Evolutionary conservation across 148 eudicot species (phyloP).

Genomic region (Cornus controversa): DNA sequence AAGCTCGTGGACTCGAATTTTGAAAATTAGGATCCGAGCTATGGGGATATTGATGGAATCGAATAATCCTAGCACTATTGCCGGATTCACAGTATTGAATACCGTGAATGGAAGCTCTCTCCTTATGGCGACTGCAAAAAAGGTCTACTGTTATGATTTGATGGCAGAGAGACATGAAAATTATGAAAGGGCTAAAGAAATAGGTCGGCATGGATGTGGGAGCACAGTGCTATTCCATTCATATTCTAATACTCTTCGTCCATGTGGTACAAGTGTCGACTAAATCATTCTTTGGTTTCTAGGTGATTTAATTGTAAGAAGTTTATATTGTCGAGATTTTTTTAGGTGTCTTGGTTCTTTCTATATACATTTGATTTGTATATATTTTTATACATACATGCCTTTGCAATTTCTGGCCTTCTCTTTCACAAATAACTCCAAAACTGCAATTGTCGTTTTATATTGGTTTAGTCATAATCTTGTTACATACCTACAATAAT

Average conservation of each 20-base stretch:
- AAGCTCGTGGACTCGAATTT: background rate
- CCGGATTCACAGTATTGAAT: conserved; percentile 3
- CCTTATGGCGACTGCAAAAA: background rate
- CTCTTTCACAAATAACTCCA: conserved; percentile 6
- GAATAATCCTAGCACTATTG: background rate
- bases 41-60: background rate
- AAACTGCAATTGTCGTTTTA: background rate
- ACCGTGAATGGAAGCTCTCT: background rate
- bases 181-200: background rate
- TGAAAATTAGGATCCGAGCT: background rate
- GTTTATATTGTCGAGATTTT: too few relatives aligned
- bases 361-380: background rate
- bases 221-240: background rate
- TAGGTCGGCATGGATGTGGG: background rate
- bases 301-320: too few relatives aligned
- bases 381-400: too few relatives aligned
- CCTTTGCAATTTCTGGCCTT: background rate
- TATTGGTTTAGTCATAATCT: conserved; percentile 2
- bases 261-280: background rate
- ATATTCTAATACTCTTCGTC: conserved; percentile 5
- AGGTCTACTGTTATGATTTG: background rate
- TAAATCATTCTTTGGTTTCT: too few relatives aligned
- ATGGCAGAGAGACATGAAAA: background rate
- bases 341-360: too few relatives aligned
- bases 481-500: background rate